These are phyloP conservation scores for Lactifluus rugatus DNA, from an alignment of 768 basidiomycete species.

Conservation along the genomic window DNA sequence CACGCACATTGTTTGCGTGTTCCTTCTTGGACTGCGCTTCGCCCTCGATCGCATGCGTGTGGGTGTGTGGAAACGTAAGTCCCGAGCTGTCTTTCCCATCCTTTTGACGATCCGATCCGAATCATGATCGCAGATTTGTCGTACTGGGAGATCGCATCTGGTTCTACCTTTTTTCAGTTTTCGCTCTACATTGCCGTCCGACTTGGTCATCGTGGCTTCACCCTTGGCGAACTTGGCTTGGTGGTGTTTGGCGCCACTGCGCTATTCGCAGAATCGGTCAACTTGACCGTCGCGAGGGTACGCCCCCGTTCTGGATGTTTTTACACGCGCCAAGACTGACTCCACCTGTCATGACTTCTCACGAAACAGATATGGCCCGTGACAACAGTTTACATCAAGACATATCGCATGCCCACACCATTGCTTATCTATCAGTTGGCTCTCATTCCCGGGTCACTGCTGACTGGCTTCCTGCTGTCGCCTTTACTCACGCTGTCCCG, in stretches of 20 bases:
- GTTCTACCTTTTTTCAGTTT: conserved; percentile 82
- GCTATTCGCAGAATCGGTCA: conserved; percentile 76
- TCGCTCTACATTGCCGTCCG: conserved; percentile 83
- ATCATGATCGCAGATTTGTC: conserved; percentile 49
- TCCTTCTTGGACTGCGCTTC: conserved; percentile 41
- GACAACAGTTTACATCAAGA: conserved; percentile 77
- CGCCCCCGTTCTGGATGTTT: conserved; percentile 22
- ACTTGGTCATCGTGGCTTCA: conserved; percentile 90
- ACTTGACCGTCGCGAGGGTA: conserved; percentile 76
- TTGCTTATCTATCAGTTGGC: conserved; percentile 87
- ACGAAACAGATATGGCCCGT: conserved; percentile 60
- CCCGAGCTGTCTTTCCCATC: background rate
- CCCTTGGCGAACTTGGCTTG: conserved; percentile 85
- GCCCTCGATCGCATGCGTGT: conserved; percentile 34
- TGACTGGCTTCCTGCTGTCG: conserved; percentile 91
- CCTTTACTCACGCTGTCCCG: conserved; percentile 88
- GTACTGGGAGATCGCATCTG: conserved; percentile 60
- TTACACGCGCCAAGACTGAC: background rate
- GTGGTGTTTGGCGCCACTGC: conserved; percentile 85
- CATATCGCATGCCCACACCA: conserved; percentile 87
- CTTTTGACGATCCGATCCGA: background rate
- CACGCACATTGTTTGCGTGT: conserved; percentile 42
- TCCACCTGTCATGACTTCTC: background rate
- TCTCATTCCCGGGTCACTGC: conserved; percentile 81
- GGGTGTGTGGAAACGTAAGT: conserved; percentile 61